Percentiles rank a stretch among this genome's conserved stretches.
Conservation (phyloP, 768 basidiomycete species). For the Pisolithus microcarpus region DNA sequence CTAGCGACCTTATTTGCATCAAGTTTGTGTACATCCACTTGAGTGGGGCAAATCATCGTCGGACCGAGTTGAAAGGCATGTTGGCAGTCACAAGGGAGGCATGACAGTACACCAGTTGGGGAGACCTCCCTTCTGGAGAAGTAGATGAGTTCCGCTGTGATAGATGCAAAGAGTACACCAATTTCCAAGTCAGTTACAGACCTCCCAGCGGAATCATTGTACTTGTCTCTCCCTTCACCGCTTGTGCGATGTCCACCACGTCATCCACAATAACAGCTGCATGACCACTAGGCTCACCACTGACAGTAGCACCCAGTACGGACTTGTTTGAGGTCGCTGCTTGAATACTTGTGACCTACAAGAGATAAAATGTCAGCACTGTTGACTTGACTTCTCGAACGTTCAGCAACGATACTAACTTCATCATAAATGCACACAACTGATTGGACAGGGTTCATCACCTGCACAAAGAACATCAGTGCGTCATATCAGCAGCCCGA, state of each 20-base stretch:
- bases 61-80: slow-evolving; percentile 22
- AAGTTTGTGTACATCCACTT: slow-evolving; percentile 54
- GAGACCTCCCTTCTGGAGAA: slow-evolving; percentile 49
- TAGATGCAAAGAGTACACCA: slow-evolving; percentile 39
- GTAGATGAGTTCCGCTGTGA: slow-evolving; percentile 58
- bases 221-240: slow-evolving; percentile 16
- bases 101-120: slow-evolving; percentile 36
- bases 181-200: slow-evolving; percentile 20
- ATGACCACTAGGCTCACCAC: slow-evolving; percentile 47
- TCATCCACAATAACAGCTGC: slow-evolving; percentile 49
- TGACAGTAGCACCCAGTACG: slow-evolving; percentile 38
- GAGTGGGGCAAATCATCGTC: slow-evolving; percentile 36
- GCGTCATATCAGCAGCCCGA: neutral
- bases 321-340: slow-evolving; percentile 36
- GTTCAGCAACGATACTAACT: slow-evolving; percentile 35
- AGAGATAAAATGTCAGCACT: slow-evolving; percentile 25
- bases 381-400: slow-evolving; percentile 57
- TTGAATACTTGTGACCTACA: slow-evolving; percentile 4
- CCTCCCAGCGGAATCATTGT: slow-evolving; percentile 41
- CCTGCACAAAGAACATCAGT: slow-evolving; percentile 26
- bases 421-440: slow-evolving; percentile 43
- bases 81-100: slow-evolving; percentile 27
- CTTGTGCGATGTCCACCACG: slow-evolving; percentile 1
- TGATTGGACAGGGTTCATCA: slow-evolving; percentile 37
- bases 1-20: slow-evolving; percentile 38